Base-by-base conservation (phyloP, 306 rosid genomes). In the Gynostemma pentaphyllum region DNA sequence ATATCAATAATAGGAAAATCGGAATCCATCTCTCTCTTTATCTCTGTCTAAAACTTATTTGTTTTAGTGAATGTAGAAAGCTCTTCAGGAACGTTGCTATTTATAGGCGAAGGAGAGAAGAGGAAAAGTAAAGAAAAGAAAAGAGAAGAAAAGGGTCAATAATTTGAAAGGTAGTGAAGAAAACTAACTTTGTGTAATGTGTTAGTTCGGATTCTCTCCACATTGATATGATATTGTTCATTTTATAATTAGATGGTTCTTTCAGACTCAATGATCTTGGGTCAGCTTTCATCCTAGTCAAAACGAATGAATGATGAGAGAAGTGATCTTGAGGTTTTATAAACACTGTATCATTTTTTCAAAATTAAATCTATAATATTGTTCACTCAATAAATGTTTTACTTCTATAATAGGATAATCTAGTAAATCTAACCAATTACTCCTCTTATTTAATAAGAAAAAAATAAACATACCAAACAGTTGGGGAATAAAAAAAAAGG, bases 1-100 rank as follows among this genome's bases (percentile, higher is more conserved):
- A 94, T 62, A 85, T 94, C 83, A 76, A 88, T 60, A 72, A 94
- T 70, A 8, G 99, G 99, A 73, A 94, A 84, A n/a, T 26, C 8
- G 47, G 41, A 39, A 51, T 48, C 82, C 82, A 74, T 78, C 26
- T 67, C 68, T 68, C 28, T 75, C 45, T 44, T 40, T 34, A 29
- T 41, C 11, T 9, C 2, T 39, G 23, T 40, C 14, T 27, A 14
- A 13, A 42, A 50, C 10, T 30, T 30, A 0, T 1, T 28, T 18
- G 2, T 47, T 8, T 19, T 5, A 21, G 45, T 21, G 39, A 42
- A 15, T 40, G 67, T 28, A 45, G 19, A 34, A 2, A 16, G 53
- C 9, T 2, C 27, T 0, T 68, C 19, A 18, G 6, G 42, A 6
- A 36, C 7, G 48, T 4, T 21, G 18, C 21, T 54, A 68, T 68